phyloP scores from a whole-genome alignment of 2,329 filamentous ascomycete species.

The Microsporum ferrugineum region DNA sequence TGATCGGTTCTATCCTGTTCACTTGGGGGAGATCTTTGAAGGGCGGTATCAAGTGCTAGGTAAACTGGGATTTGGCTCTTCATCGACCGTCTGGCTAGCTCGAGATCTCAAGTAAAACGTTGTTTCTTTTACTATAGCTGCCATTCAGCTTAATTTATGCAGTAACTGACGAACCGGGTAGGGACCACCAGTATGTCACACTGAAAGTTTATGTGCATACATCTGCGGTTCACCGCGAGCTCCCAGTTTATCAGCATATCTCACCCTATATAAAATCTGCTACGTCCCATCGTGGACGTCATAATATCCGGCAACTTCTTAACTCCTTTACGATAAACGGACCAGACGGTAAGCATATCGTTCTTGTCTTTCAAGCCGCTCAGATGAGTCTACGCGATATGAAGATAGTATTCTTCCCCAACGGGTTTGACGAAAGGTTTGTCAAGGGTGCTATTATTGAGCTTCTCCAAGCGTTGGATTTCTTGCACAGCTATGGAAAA shows the following conservation, averaged over 20 bases:
- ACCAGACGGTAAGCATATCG: slow-evolving; percentile 18
- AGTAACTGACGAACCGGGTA: background rate
- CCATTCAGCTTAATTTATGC: background rate
- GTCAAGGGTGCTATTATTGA: slow-evolving; percentile 18
- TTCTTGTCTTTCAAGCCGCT: slow-evolving; percentile 21
- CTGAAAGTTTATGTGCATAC: slow-evolving; percentile 19
- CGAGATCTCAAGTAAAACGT: slow-evolving; percentile 12
- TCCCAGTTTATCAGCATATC: slow-evolving; percentile 21
- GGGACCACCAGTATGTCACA: slow-evolving; percentile 17
- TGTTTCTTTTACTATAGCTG: background rate
- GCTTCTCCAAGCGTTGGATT: slow-evolving; percentile 22
- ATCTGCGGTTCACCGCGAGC: slow-evolving; percentile 19
- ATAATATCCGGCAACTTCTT: slow-evolving; percentile 21
- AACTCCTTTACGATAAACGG: slow-evolving; percentile 24
- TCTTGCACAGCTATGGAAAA: slow-evolving; percentile 21
- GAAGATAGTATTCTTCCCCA: slow-evolving; percentile 13
- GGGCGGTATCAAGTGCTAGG: slow-evolving; percentile 15
- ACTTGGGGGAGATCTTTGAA: slow-evolving; percentile 11
- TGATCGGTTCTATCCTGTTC: slow-evolving; percentile 12
- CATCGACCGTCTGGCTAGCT: slow-evolving; percentile 18
- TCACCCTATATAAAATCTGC: slow-evolving; percentile 9
- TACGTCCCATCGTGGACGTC: slow-evolving; percentile 17
- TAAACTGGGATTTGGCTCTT: slow-evolving; percentile 18
- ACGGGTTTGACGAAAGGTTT: slow-evolving; percentile 17
- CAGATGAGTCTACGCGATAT: slow-evolving; percentile 21